Evolutionary conservation across 1,139 yeast genomes (phyloP).

Genomic region (Protomyces inouyei): DNA sequence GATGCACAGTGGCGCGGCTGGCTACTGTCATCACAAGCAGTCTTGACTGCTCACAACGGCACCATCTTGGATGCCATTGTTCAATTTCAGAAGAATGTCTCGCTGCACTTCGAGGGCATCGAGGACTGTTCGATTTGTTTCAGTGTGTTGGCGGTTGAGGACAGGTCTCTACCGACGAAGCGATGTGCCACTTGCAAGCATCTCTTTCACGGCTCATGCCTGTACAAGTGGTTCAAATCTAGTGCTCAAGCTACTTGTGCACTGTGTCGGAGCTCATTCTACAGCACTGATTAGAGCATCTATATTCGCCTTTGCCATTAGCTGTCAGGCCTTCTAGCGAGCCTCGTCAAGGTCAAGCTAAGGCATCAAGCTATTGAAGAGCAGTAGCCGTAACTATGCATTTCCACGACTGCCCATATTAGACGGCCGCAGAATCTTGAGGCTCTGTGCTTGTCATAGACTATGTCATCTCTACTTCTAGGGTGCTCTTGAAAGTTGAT

Average conservation of each 20-base stretch:
- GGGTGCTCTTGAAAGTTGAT: too few relatives aligned
- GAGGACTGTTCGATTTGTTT: conserved; percentile 97
- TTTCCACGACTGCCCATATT: too few relatives aligned
- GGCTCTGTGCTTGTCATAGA: too few relatives aligned
- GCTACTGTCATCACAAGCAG: conserved; percentile 83
- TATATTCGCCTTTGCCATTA: not conserved
- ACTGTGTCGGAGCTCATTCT: conserved; percentile 72
- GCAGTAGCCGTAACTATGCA: too few relatives aligned
- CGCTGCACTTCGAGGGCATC: conserved; percentile 75
- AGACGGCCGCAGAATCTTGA: too few relatives aligned
- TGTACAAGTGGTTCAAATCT: conserved; percentile 95
- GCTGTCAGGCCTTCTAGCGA: too few relatives aligned
- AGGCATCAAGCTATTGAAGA: too few relatives aligned
- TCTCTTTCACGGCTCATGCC: conserved; percentile 94
- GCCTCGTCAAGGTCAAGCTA: too few relatives aligned
- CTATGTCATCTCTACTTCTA: too few relatives aligned
- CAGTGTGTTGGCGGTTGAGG: conserved; percentile 61
- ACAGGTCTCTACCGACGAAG: conserved; percentile 83
- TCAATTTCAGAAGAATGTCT: conserved; percentile 72
- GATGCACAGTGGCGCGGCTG: conserved; percentile 95
- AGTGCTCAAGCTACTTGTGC: conserved; percentile 92
- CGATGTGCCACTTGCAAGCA: conserved; percentile 85
- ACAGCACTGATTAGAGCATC: not conserved
- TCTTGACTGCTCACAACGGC: conserved; percentile 67
- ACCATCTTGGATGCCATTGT: conserved; percentile 77